Evolutionary conservation across 129 eudicot genomes (phyloP), one percentile per base, ranked within the genome.

Genomic region (Gnaphalium uliginosum): DNA sequence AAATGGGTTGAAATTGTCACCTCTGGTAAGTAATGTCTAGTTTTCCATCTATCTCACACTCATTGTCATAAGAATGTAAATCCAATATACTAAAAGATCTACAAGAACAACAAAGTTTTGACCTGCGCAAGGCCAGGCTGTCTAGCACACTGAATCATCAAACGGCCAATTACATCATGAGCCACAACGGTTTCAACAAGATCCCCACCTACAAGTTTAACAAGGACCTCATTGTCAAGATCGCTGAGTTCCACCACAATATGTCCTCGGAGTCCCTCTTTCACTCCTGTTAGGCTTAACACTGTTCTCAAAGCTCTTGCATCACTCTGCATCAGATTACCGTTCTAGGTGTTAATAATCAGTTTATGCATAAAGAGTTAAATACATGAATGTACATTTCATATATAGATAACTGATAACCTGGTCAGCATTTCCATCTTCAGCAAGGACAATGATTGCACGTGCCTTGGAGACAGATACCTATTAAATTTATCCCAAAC

Each of bases 91-190:
- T 30, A 70, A 56, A 58, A n/a, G 53, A 57, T 27, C 39, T 76
- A 71, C 27, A 27, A 39, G 29, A 35, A 78, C 41, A 1, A 61
- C 18, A n/a, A 59, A 43, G 29, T 68, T 23, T 26, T 86, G 66
- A 91, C 97, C 91, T 91, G 97, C 8, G 97, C 97, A 81, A 91
- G 97, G 39, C 97, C 97, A 35, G 97, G 97, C 83, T 91, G 97
- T 35, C 95, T 87, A 82, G 97, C 97, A 85, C 97, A 91, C 60
- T 88, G 97, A 71, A 91, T 91, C 97, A 91, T 91, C 72, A 91
- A 73, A 17, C 97, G 89, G 57, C 97, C 97, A 74, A 91, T 91
- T 54, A 91, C 97, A 88, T 91, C 97, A 88, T 91, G 97, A 24
- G 97, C 95, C 68, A 91, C 95, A 63, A 88, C 97, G 33, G 97